phyloP scores from a whole-genome alignment of 345 rosid genomes.

The Physaria fendleri region DNA sequence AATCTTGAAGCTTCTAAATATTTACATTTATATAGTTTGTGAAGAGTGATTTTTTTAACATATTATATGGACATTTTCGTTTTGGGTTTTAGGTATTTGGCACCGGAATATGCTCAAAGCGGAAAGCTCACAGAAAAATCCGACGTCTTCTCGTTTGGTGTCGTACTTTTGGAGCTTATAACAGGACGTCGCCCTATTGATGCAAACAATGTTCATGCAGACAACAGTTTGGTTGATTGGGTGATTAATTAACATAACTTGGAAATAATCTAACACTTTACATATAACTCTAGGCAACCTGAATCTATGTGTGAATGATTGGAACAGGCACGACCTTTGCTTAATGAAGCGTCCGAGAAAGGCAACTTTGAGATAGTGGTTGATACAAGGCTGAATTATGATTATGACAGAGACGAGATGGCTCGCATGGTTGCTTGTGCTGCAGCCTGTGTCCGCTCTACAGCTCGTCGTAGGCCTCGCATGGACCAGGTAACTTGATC shows the following conservation, averaged over 20 bases:
- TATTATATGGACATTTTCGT: background rate
- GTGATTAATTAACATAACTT: constrained; percentile 35
- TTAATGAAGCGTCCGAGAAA: constrained; percentile 45
- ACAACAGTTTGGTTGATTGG: constrained; percentile 83
- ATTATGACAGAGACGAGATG: constrained; percentile 57
- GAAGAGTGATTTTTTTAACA: background rate
- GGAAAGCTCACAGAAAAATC: constrained; percentile 73
- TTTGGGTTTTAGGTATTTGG: constrained; percentile 48
- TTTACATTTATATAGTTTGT: background rate
- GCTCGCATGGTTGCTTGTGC: constrained; percentile 70
- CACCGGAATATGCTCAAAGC: constrained; percentile 79
- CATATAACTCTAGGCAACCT: background rate
- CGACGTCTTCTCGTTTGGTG: constrained; percentile 76
- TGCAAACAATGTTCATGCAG: constrained; percentile 37
- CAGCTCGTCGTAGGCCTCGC: constrained; percentile 72
- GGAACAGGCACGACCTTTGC: constrained; percentile 67
- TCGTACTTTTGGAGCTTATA: constrained; percentile 70
- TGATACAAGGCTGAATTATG: constrained; percentile 46
- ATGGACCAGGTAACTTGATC: constrained; percentile 57
- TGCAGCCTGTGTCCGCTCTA: constrained; percentile 72
- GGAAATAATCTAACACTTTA: background rate
- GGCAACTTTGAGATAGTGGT: constrained; percentile 47
- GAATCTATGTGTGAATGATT: constrained; percentile 1
- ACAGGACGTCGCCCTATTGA: constrained; percentile 74
- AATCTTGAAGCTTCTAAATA: background rate